phyloP scores from a whole-genome alignment of 2,329 filamentous ascomycete species.

The Helotiales sp. region DNA sequence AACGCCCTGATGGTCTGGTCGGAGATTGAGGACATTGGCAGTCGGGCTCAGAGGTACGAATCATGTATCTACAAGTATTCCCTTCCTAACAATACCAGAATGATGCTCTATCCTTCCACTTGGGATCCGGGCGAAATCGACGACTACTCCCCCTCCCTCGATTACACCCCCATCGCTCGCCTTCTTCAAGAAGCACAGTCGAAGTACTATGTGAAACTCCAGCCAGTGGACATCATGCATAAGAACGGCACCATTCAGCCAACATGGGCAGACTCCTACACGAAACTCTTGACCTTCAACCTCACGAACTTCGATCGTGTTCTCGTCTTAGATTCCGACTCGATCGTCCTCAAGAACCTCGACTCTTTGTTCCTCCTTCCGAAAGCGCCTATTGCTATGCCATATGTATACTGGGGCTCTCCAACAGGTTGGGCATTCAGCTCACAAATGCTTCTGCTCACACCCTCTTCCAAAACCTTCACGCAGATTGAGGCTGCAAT shows the following conservation, averaged over 20 bases:
- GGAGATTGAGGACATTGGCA: slow-evolving; percentile 31
- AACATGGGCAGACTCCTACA: slow-evolving; percentile 30
- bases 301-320: slow-evolving; percentile 31
- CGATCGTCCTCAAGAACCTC: slow-evolving; percentile 25
- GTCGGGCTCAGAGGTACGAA: slow-evolving; percentile 25
- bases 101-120: slow-evolving; percentile 30
- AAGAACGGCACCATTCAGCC: slow-evolving; percentile 14
- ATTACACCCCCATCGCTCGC: slow-evolving; percentile 26
- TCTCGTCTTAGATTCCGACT: slow-evolving; percentile 27
- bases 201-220: slow-evolving; percentile 27
- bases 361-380: slow-evolving; percentile 33
- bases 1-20: slow-evolving; percentile 32
- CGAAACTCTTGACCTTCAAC: slow-evolving; percentile 33
- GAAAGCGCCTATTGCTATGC: slow-evolving; percentile 29
- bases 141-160: slow-evolving; percentile 13
- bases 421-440: slow-evolving; percentile 26
- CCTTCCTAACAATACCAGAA: slow-evolving; percentile 6
- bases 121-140: slow-evolving; percentile 29
- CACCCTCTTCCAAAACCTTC: slow-evolving; percentile 24
- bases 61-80: not conserved
- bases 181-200: slow-evolving; percentile 25
- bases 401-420: slow-evolving; percentile 29
- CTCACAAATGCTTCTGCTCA: slow-evolving; percentile 27
- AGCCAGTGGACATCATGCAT: slow-evolving; percentile 26
- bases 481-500: slow-evolving; percentile 22